These are phyloP conservation scores for cucumber (Cucumis sativus) DNA, from an alignment of 306 rosid genomes.

Conservation along the genomic window DNA sequence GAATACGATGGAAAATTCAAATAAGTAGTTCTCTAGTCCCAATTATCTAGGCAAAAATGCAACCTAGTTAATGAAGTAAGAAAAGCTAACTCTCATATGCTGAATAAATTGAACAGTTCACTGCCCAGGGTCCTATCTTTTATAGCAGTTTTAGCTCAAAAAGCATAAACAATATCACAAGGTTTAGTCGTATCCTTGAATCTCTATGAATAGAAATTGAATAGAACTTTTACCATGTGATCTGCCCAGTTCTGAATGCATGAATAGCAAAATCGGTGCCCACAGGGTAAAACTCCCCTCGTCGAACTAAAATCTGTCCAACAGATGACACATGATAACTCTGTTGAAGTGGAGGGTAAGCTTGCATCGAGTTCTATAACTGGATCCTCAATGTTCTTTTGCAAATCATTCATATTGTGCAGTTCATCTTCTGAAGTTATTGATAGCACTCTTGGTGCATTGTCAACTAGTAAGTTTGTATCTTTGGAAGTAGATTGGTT, in stretches of 20 bases:
- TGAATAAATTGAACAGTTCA: neutral
- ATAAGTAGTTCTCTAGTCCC: neutral
- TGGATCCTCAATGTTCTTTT: conserved; percentile 12
- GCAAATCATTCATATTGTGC: conserved; percentile 19
- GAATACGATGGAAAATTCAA: neutral
- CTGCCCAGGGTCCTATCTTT: neutral
- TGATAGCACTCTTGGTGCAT: conserved; percentile 12
- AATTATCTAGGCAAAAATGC: neutral
- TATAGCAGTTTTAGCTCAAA: neutral
- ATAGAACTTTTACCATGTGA: conserved; percentile 36
- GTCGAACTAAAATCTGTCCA: conserved; percentile 60
- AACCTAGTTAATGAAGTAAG: neutral
- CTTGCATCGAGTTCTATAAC: conserved; percentile 15
- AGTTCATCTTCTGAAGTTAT: conserved; percentile 26
- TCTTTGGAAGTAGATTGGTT: conserved; percentile 15
- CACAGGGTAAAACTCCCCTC: conserved; percentile 74
- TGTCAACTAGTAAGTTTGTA: conserved; percentile 18
- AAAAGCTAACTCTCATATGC: neutral
- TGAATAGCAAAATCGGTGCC: conserved; percentile 74
- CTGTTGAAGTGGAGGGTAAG: conserved; percentile 24
- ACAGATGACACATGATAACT: conserved; percentile 84
- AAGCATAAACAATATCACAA: neutral
- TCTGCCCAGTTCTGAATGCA: conserved; percentile 78
- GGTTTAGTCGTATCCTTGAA: neutral
- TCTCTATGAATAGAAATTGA: neutral